These are phyloP conservation scores for Mycena metata DNA, from an alignment of 768 basidiomycete species.

Conservation along the genomic window DNA sequence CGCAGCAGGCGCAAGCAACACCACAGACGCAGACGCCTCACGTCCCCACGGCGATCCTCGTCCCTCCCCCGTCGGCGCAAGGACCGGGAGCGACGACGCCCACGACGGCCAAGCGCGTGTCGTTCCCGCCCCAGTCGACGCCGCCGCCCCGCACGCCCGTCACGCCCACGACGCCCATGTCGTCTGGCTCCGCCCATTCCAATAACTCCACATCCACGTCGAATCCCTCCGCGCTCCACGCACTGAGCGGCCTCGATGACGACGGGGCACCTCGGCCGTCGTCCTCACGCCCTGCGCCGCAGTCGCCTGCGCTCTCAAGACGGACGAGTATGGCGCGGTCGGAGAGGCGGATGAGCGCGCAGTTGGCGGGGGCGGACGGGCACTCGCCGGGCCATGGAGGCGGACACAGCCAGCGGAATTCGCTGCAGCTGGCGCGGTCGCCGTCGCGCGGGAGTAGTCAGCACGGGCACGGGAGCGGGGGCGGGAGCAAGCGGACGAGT, in stretches of 20 bases:
- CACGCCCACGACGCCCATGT: not conserved
- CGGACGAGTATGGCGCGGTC: slow-evolving; percentile 47
- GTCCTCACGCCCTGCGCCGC: slow-evolving; percentile 71
- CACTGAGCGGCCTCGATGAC: slow-evolving; percentile 42
- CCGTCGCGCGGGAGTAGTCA: not conserved
- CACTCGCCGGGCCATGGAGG: no score
- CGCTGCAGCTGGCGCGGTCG: not conserved
- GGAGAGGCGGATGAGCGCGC: not conserved
- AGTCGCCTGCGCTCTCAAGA: slow-evolving; percentile 68
- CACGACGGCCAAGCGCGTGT: slow-evolving; percentile 29
- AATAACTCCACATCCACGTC: slow-evolving; percentile 22
- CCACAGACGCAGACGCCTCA: not conserved
- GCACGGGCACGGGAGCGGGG: not conserved
- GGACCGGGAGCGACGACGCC: not conserved
- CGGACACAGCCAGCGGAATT: not conserved
- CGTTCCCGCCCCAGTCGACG: slow-evolving; percentile 26
- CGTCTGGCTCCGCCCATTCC: not conserved
- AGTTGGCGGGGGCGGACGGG: not conserved
- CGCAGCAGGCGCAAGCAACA: not conserved
- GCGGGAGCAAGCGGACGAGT: slow-evolving; percentile 8
- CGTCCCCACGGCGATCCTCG: not conserved
- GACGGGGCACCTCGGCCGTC: slow-evolving; percentile 44
- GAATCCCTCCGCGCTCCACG: slow-evolving; percentile 20
- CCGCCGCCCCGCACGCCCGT: not conserved
- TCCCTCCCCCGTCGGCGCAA: no score